Evolutionary conservation across 768 basidiomycete species (phyloP).

Genomic region (Leccinum disarticulatum): DNA sequence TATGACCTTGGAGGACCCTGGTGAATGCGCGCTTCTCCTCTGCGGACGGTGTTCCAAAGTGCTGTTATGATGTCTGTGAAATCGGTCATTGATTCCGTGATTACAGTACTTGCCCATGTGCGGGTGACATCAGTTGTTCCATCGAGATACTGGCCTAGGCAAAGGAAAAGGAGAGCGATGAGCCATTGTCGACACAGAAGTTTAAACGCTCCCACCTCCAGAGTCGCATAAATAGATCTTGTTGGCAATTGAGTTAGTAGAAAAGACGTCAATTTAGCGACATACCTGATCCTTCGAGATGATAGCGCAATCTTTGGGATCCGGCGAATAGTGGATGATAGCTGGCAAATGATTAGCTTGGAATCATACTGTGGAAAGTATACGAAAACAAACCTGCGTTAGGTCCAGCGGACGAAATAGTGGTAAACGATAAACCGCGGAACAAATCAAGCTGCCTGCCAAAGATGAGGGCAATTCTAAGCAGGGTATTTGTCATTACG

Average conservation of each 20-base stretch:
- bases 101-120: constrained; percentile 62
- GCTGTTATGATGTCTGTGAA: constrained; percentile 41
- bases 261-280: not conserved
- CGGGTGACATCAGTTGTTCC: constrained; percentile 96
- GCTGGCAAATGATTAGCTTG: constrained; percentile 41
- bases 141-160: constrained; percentile 76
- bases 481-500: constrained; percentile 29
- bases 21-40: constrained; percentile 90
- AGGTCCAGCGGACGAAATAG: constrained; percentile 90
- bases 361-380: not conserved
- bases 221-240: constrained; percentile 83
- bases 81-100: not conserved
- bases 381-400: constrained; percentile 68
- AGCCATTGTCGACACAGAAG: not conserved
- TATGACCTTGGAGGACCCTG: constrained; percentile 87
- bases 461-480: constrained; percentile 1
- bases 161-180: not conserved
- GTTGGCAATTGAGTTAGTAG: constrained; percentile 39
- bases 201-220: constrained; percentile 51
- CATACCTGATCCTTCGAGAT: constrained; percentile 73
- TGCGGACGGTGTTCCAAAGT: constrained; percentile 82
- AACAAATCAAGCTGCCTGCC: constrained; percentile 73
- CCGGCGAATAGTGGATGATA: constrained; percentile 92
- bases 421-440: constrained; percentile 85
- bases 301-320: constrained; percentile 66